Base-by-base conservation (phyloP, 1,284 basidiomycete species). In the Apiotrichum gracile region DNA sequence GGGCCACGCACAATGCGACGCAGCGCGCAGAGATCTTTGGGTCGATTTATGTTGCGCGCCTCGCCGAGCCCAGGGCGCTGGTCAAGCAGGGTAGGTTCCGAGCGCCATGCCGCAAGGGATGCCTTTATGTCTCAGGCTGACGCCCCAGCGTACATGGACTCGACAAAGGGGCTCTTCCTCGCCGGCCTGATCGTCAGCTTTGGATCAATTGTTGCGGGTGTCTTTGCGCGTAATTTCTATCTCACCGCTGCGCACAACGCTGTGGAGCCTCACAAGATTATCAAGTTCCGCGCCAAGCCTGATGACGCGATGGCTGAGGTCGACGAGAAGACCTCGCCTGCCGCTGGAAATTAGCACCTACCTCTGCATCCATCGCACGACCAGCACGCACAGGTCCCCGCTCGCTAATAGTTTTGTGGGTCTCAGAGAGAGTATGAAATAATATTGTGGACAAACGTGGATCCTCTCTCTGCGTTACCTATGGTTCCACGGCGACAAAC, bases 21-120 rank as follows among this genome's bases (percentile, higher is more conserved):
- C 51, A 58, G 47, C 51, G 57, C 22, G 62, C 56, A 13, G 66
- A 59, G n/a, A 70, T 72, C 52, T 68, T 66, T 42, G 67, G 67
- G 3, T 57, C 52, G n/a, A 65, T 69, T 37, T 39, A 47, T 21
- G 55, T 63, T 13, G 69, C 68, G 5, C 52, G 63, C 10, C 24
- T 52, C 24, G 55, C 65, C 16, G 65, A 66, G 51, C 64, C 64
- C 6, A 52, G 66, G 40, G 64, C 56, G 0, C 49, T 61, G 16
- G 60, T 71, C 45, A 65, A 60, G 37, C 22, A 42, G 58, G 34
- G 34, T 35, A 8, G n/a, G 34, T n/a, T 35, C 29, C 29, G 29
- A 31, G 13, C 7, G 29, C 7, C 29, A 31, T 7, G 29, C 29
- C n/a, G n/a, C n/a, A n/a, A n/a, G n/a, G n/a, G n/a, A n/a, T n/a